Conservation (phyloP, 371 early-diverging fungal species). For the Mortierella sp. region DNA sequence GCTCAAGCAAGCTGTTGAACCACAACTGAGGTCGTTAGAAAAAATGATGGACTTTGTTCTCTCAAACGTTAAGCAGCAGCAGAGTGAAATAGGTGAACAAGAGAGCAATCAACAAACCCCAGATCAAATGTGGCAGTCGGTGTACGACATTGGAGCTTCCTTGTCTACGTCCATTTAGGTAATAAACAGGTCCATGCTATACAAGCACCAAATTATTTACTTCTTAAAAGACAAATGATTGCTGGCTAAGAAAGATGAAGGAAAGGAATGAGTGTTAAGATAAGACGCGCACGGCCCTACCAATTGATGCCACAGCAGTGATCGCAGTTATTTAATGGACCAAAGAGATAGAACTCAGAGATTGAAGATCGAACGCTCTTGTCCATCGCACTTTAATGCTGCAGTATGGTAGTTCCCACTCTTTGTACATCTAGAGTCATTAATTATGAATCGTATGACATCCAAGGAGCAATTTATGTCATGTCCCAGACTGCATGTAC, state of each 20-base stretch:
- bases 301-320: too few species aligned
- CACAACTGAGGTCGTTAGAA: slow-evolving; percentile 28
- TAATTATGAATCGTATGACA: too few species aligned
- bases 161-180: slow-evolving; percentile 3
- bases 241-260: too few species aligned
- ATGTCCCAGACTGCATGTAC: not conserved
- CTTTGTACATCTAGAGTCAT: not conserved
- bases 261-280: too few species aligned
- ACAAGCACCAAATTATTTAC: not conserved
- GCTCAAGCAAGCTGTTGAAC: not conserved
- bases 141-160: slow-evolving; percentile 20
- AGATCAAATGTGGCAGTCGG: slow-evolving; percentile 17
- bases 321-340: too few species aligned
- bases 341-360: too few species aligned
- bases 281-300: too few species aligned
- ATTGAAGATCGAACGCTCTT: too few species aligned
- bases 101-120: slow-evolving; percentile 6
- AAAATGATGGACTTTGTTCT: slow-evolving; percentile 31
- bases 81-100: slow-evolving; percentile 9
- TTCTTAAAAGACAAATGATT: too few species aligned
- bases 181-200: not conserved
- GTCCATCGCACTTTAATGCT: too few species aligned
- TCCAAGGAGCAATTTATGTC: too few species aligned
- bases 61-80: slow-evolving; percentile 29
- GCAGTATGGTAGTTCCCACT: too few species aligned